These are phyloP conservation scores for Hypsizygus ulmarius DNA, from an alignment of 1,284 basidiomycete species.

Conservation along the genomic window DNA sequence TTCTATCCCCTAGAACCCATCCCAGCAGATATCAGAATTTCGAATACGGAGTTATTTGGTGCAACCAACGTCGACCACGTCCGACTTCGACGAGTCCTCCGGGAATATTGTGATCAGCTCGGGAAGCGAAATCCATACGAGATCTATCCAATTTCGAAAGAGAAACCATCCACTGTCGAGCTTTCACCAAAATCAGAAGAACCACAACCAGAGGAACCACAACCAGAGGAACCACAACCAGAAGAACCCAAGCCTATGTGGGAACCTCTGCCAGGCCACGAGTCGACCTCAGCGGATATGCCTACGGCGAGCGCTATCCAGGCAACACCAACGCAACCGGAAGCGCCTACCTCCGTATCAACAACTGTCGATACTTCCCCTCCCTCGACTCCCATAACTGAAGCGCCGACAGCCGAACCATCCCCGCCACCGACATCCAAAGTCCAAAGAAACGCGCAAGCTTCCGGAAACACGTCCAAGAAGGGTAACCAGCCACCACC, in stretches of 20 bases:
- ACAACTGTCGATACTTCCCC: background rate
- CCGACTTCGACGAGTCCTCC: conserved; percentile 31
- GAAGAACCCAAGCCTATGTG: conserved; percentile 10
- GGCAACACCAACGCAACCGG: background rate
- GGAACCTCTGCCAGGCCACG: conserved; percentile 18
- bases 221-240: too few species aligned
- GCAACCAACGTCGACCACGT: conserved; percentile 26
- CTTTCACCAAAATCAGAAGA: conserved; percentile 11
- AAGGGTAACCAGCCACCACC: background rate
- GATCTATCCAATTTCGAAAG: background rate
- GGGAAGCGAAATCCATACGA: conserved; percentile 30
- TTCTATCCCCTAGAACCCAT: conserved; percentile 31
- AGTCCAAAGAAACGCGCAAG: conserved; percentile 3
- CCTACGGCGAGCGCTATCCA: conserved; percentile 12
- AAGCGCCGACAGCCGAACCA: conserved; percentile 1
- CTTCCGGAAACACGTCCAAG: background rate
- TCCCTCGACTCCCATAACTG: background rate
- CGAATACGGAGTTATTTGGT: conserved; percentile 22
- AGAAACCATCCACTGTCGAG: background rate
- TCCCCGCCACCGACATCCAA: conserved; percentile 1
- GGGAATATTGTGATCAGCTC: conserved; percentile 22
- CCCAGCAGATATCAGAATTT: conserved; percentile 17
- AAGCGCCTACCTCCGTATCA: background rate
- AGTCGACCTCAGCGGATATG: conserved; percentile 10
- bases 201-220: too few species aligned